Evolutionary conservation across 805 yeast genomes (phyloP).

Genomic region (Geotrichum ghanense): DNA sequence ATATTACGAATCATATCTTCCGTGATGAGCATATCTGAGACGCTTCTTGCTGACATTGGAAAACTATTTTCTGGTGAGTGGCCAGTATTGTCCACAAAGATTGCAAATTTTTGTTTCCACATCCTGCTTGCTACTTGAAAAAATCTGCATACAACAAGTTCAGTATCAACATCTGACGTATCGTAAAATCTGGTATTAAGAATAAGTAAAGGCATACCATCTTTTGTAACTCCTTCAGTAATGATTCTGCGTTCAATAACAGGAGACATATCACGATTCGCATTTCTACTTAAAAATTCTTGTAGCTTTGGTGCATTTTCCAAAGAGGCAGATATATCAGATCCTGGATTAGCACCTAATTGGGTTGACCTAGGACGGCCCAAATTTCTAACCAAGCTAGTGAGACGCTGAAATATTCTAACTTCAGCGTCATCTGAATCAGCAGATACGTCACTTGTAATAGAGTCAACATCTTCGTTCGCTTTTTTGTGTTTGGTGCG

Average conservation of each 20-base stretch:
- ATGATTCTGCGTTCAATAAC: conserved; percentile 36
- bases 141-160: conserved; percentile 44
- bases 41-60: conserved; percentile 24
- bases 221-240: conserved; percentile 54
- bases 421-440: not conserved
- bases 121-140: conserved; percentile 57
- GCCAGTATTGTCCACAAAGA: conserved; percentile 62
- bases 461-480: conserved; percentile 1
- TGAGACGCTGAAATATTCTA: conserved; percentile 4
- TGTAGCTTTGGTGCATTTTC: conserved; percentile 1
- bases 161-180: conserved; percentile 30
- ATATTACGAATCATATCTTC: conserved; percentile 41
- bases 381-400: conserved; percentile 9
- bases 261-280: conserved; percentile 41
- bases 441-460: not conserved
- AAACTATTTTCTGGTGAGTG: conserved; percentile 27
- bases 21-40: conserved; percentile 39
- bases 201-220: conserved; percentile 61
- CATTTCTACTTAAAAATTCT: conserved; percentile 63
- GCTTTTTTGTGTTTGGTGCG: conserved; percentile 8
- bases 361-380: conserved; percentile 11
- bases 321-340: not conserved
- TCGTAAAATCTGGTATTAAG: conserved; percentile 31
- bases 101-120: conserved; percentile 56
- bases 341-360: not conserved